Conservation (phyloP, 805 yeast genomes). For the Metschnikowia kunwiensis region DNA sequence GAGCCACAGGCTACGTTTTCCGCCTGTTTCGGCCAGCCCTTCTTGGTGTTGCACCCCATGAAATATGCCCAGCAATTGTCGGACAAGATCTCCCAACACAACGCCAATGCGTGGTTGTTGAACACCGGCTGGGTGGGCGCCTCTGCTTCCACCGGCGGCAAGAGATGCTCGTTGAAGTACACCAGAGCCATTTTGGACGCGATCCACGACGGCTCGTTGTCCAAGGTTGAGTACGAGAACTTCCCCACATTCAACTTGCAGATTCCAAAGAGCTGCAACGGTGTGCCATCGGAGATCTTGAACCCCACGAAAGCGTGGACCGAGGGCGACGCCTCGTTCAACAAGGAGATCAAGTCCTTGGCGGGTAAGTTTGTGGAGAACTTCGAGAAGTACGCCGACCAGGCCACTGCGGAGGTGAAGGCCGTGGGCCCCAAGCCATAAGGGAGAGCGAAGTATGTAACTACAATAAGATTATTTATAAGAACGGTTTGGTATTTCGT, state of each 20-base stretch:
- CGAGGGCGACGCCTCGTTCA: conserved; percentile 39
- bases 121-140: conserved; percentile 99
- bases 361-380: conserved; percentile 80
- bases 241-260: conserved; percentile 84
- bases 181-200: conserved; percentile 95
- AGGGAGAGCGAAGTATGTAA: too few species aligned
- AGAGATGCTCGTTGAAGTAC: conserved; percentile 96
- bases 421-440: conserved; percentile 82
- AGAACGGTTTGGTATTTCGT: too few species aligned
- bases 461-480: too few species aligned
- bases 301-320: conserved; percentile 86
- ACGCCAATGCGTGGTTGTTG: conserved; percentile 91
- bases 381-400: conserved; percentile 78
- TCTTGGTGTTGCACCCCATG: conserved; percentile 97
- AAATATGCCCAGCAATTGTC: conserved; percentile 94
- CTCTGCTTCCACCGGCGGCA: conserved; percentile 88
- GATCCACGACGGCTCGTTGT: conserved; percentile 86
- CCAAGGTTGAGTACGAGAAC: conserved; percentile 74
- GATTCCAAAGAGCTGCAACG: conserved; percentile 77
- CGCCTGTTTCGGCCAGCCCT: conserved; percentile 99
- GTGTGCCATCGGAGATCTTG: conserved; percentile 80
- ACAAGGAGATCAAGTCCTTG: conserved; percentile 49
- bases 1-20: conserved; percentile 98
- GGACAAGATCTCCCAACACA: conserved; percentile 84
- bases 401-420: conserved; percentile 79